Evolutionary conservation across 1,139 yeast genomes (phyloP), one percentile per base, ranked within the genome.

Genomic region (Lodderomyces metapsilosis): DNA sequence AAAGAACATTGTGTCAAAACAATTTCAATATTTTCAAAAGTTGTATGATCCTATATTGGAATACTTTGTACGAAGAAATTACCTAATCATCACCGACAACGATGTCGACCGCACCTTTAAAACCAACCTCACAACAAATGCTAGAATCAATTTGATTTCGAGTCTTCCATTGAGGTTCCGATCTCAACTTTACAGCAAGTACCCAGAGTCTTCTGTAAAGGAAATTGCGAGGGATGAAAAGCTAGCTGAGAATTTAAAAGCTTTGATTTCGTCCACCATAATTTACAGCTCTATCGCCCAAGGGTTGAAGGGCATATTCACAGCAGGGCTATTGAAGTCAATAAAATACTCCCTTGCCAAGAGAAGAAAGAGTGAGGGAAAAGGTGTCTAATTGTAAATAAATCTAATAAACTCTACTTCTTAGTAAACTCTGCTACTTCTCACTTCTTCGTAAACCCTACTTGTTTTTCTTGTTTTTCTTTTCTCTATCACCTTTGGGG

Each of bases 241-340:
- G 6, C 65, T 81, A 36, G 55, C 64, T 2, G 28, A 21, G 13
- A 67, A 69, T 36, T 64, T 84, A 36, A 57, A 66, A 4, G 59
- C 61, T 20, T 65, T 74, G 4, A 71, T 92, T 22, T 71, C 74
- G 48, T 63, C 71, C 25, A 85, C 87, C 0, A 91, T 91, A 9
- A 70, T 76, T 23, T 65, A 71, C 52, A 86, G 95, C 10, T 86
- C 96, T 12, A 56, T 84, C 10, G 61, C 80, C 11, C 98, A 94
- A 61, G 80, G 88, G 23, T 52, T 81, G 16, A 89, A 91, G 58
- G 98, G 99, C 0, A 54, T 92, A 3, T 67, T 87, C 32, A 88
- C 95, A 2, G 96, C 98, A 1, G 98, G 99, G 1, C 43, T 88
- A 1, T 57, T 70, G 23, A 85, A 87, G 57, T 82, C 95, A 13